Evolutionary conservation across 768 basidiomycete species (phyloP).

Genomic region (Filobasidium wieringae): DNA sequence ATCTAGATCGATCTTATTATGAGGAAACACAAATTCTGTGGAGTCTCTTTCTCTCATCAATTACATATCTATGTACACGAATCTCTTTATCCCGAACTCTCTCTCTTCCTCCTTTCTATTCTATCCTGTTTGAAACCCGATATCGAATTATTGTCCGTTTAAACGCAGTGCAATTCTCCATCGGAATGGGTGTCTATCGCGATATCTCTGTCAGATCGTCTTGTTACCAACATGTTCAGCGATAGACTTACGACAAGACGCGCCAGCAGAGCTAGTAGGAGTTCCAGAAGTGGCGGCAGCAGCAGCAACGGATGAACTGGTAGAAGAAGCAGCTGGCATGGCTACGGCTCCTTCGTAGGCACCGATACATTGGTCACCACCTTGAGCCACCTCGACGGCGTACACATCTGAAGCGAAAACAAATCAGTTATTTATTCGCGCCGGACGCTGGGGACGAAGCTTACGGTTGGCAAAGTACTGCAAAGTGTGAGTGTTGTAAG

Average conservation of each 20-base stretch:
- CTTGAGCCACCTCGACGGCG: conserved; percentile 28
- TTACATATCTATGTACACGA: too few species aligned
- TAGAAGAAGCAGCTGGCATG: conserved; percentile 13
- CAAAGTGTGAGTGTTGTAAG: conserved; percentile 31
- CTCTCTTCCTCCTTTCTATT: too few species aligned
- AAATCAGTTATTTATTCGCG: too few species aligned
- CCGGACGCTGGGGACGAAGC: not conserved
- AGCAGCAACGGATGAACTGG: conserved; percentile 13
- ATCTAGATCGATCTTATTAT: too few species aligned
- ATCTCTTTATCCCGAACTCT: too few species aligned
- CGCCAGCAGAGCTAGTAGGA: conserved; percentile 2
- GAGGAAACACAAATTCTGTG: too few species aligned
- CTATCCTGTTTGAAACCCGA: too few species aligned
- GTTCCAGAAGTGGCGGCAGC: conserved; percentile 6
- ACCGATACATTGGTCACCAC: conserved; percentile 24
- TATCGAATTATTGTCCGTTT: too few species aligned
- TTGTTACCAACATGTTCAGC: not conserved
- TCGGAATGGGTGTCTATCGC: conserved; percentile 27
- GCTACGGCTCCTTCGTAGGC: not conserved
- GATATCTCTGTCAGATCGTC: not conserved
- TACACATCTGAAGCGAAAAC: conserved; percentile 17
- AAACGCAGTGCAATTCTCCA: conserved; percentile 14
- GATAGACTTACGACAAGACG: conserved; percentile 12
- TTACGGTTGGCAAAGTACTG: conserved; percentile 33
- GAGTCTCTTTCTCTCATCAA: too few species aligned